Evolutionary conservation across 306 rosid genomes (phyloP), one percentile per base, ranked within the genome.

Genomic region (Prunus salicina): DNA sequence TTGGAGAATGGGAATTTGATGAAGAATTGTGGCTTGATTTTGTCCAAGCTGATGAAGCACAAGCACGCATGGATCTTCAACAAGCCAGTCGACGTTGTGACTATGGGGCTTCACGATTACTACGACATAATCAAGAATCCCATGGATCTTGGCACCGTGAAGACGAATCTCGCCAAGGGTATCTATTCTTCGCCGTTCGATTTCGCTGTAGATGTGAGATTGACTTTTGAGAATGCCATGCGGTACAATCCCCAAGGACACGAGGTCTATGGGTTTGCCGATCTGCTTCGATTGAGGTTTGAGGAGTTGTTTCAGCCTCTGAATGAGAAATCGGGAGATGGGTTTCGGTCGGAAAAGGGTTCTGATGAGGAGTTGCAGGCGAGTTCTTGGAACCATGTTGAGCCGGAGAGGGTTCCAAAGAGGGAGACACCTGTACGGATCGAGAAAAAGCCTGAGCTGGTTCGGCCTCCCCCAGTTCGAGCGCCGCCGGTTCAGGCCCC

Each of bases 131-230:
- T 96, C 28, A 96, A 92, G 83, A 73, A 67, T 13, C 99, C 99
- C 0, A 96, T 96, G 98, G 99, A 96, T 96, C 94, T 96, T 4
- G 99, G 99, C 2, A 83, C 98, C 0, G 93, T 96, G 20, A 91
- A 91, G 72, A 32, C 86, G 6, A 88, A 84, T 65, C 95, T 92
- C 0, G 61, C 84, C 0, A 87, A 83, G 32, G 84, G 85, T 65
- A 16, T 51, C 5, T 96, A 92, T 19, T 12, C 79, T 0, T 79
- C 90, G 10, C 93, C 98, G 0, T 15, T 64, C 27, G 96, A 92
- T 66, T 92, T 96, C 49, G 91, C 99, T 0, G 67, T 81, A 0
- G 96, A 96, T 79, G 97, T 96, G 51, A 75, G 97, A 50, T 83
- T 92, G 56, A 92, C 99, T 0, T 91, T 96, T 68, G 87, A 86